Evolutionary conservation across 2,329 filamentous ascomycete genomes (phyloP).

Genomic region (Fusarium sp.): DNA sequence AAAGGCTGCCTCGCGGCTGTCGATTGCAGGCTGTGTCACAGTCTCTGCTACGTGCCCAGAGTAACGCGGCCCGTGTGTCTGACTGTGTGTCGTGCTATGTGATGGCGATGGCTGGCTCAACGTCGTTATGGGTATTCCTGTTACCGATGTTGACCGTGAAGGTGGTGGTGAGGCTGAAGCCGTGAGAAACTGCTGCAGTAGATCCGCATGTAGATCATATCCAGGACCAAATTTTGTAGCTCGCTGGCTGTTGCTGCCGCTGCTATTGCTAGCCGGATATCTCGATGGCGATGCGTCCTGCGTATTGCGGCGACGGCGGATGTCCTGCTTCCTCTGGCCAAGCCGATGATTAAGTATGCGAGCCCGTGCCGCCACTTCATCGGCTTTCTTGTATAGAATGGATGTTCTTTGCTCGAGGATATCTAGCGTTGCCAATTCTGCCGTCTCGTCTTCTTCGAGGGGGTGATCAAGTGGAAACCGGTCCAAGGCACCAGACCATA

Average conservation of each 20-base stretch:
- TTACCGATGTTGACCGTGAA: conserved; percentile 44
- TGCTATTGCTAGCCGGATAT: conserved; percentile 49
- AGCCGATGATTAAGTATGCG: conserved; percentile 84
- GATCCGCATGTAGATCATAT: conserved; percentile 63
- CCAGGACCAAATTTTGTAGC: conserved; percentile 44
- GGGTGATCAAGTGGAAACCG: conserved; percentile 80
- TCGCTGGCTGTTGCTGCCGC: conserved; percentile 22
- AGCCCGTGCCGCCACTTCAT: conserved; percentile 70
- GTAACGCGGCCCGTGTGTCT: conserved; percentile 28
- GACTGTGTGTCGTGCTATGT: conserved; percentile 33
- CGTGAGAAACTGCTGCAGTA: conserved; percentile 62
- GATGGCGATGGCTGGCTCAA: conserved; percentile 43
- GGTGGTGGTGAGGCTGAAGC: conserved; percentile 36
- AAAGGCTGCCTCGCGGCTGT: conserved; percentile 47
- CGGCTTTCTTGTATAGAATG: conserved; percentile 80
- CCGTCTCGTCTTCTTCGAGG: conserved; percentile 85
- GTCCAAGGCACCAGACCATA: conserved; percentile 83
- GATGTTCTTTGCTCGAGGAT: conserved; percentile 82
- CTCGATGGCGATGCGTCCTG: conserved; percentile 49
- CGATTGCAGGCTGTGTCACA: conserved; percentile 32
- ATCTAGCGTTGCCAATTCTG: conserved; percentile 83
- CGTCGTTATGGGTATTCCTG: conserved; percentile 39
- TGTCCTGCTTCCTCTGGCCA: conserved; percentile 47
- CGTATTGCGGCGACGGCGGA: conserved; percentile 42
- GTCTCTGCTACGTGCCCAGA: conserved; percentile 41